Conservation (phyloP, 1,284 basidiomycete genomes). For the Trichosporon coremiiforme region DNA sequence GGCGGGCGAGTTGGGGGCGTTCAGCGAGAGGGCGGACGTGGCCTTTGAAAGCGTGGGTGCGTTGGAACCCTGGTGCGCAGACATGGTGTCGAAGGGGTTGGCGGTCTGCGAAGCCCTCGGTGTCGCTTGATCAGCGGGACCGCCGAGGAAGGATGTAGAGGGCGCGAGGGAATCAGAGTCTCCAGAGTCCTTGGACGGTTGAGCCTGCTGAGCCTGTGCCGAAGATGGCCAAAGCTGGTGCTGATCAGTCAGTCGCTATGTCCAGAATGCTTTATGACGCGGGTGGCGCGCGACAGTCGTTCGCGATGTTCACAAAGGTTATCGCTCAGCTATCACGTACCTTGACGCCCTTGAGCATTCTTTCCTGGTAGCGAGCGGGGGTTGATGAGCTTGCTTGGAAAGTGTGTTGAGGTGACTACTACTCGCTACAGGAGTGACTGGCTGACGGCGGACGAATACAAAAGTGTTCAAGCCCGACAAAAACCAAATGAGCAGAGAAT, state of each 20-base stretch:
- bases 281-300: constrained; percentile 20
- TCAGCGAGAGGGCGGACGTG: constrained; percentile 47
- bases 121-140: constrained; percentile 69
- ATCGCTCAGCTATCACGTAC: constrained; percentile 33
- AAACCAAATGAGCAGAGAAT: not conserved
- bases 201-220: constrained; percentile 27
- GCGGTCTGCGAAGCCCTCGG: constrained; percentile 63
- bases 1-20: constrained; percentile 37
- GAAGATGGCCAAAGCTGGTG: constrained; percentile 53
- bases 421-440: constrained; percentile 3
- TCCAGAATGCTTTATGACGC: constrained; percentile 14
- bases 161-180: constrained; percentile 41
- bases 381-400: not conserved
- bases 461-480: constrained; percentile 2
- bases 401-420: not conserved
- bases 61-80: constrained; percentile 31
- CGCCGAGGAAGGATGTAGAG: constrained; percentile 50
- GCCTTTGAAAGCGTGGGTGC: constrained; percentile 51
- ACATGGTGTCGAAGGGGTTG: constrained; percentile 69
- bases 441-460: constrained; percentile 9
- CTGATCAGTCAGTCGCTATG: constrained; percentile 23
- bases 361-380: not conserved
- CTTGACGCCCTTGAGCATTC: constrained; percentile 55
- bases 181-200: constrained; percentile 28
- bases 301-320: not conserved